A percentile compares a stretch with the other conserved stretches of the same genome.
Evolutionary conservation across 768 basidiomycete species (phyloP).

Genomic region (Pulveroboletus sp.): DNA sequence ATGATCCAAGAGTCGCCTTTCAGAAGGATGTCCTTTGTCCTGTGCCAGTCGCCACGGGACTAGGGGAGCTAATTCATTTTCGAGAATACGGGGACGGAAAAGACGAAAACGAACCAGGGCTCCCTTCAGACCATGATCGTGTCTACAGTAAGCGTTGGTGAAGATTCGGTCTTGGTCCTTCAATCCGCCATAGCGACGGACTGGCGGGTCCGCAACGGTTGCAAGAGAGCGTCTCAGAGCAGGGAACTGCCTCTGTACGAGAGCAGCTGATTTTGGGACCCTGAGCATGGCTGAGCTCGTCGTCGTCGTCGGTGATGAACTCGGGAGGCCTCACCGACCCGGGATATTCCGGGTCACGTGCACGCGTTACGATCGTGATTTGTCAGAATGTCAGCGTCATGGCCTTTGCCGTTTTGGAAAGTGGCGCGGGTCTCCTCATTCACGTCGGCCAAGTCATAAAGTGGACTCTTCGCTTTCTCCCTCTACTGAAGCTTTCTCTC

Average conservation of each 20-base stretch:
- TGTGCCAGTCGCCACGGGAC: conserved; percentile 97
- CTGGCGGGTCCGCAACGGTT: conserved; percentile 79
- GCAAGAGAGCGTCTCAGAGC: conserved; percentile 42
- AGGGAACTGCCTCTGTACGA: conserved; percentile 17
- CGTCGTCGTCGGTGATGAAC: conserved; percentile 10
- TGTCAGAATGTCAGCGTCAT: neutral
- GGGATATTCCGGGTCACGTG: conserved; percentile 22
- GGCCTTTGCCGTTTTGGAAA: neutral
- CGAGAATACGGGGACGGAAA: neutral
- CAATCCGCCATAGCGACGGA: conserved; percentile 87
- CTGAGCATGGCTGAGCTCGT: conserved; percentile 24
- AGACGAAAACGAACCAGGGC: conserved; percentile 53
- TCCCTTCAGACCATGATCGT: conserved; percentile 92
- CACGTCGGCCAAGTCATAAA: conserved; percentile 6
- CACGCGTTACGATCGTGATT: neutral
- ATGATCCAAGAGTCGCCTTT: conserved; percentile 99
- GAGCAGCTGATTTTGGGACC: conserved; percentile 23
- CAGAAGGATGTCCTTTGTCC: conserved; percentile 90
- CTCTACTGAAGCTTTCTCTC: neutral
- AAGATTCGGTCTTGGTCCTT: conserved; percentile 95
- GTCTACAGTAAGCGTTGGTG: conserved; percentile 81
- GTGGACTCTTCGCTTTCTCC: neutral
- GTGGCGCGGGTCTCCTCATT: conserved; percentile 11
- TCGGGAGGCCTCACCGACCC: neutral
- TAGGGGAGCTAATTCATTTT: conserved; percentile 26